Conservation (phyloP, 495 filamentous ascomycete species). For the Apiosordaria backusii region DNA sequence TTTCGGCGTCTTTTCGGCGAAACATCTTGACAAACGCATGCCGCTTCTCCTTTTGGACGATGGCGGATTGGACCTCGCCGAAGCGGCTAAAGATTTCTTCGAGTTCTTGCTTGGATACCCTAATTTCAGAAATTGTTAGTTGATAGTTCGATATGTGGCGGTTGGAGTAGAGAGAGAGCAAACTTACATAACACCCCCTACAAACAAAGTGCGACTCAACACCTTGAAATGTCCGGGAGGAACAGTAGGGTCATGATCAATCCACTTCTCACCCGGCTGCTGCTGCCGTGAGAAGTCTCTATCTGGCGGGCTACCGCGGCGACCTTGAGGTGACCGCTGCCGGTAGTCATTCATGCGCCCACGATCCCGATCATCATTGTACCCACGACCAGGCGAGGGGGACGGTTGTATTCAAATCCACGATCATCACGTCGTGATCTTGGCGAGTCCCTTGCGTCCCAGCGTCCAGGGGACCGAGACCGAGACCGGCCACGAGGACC, state of each 20-base stretch:
- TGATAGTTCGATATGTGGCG: neutral
- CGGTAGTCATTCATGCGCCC: constrained; percentile 69
- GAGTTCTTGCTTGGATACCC: constrained; percentile 75
- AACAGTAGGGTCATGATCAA: constrained; percentile 74
- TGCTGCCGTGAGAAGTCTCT: constrained; percentile 22
- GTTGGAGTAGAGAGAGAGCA: neutral
- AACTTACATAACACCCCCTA: constrained; percentile 89
- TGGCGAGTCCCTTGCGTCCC: constrained; percentile 50
- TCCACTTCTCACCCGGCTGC: constrained; percentile 58
- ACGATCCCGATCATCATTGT: constrained; percentile 56
- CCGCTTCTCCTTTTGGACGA: constrained; percentile 94
- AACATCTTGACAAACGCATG: constrained; percentile 99
- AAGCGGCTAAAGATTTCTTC: constrained; percentile 71
- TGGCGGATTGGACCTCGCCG: constrained; percentile 91
- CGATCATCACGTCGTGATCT: constrained; percentile 40
- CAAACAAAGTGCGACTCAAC: constrained; percentile 89
- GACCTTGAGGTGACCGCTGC: constrained; percentile 71
- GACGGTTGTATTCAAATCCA: constrained; percentile 40
- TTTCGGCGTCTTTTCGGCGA: constrained; percentile 75
- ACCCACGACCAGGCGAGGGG: constrained; percentile 53
- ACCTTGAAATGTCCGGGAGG: constrained; percentile 81
- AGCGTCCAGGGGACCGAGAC: constrained; percentile 65
- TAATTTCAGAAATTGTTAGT: constrained; percentile 24
- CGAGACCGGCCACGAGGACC: constrained; percentile 67
- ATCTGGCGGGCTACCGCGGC: constrained; percentile 57